Evolutionary conservation across 139 green algal species (phyloP).

Genomic region (Zygnema circumcarinatum): DNA sequence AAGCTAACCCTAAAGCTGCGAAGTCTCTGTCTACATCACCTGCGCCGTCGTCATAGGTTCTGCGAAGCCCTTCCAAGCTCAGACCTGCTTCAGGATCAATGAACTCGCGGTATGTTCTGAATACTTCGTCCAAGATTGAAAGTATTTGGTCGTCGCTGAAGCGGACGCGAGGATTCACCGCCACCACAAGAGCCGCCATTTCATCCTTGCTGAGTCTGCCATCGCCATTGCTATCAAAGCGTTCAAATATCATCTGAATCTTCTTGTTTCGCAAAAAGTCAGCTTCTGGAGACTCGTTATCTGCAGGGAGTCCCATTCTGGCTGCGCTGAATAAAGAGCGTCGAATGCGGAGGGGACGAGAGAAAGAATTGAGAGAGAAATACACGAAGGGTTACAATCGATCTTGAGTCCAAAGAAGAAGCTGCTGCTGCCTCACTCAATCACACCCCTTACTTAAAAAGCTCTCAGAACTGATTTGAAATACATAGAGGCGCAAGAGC

Average conservation of each 20-base stretch:
- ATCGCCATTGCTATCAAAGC: constrained; percentile 60
- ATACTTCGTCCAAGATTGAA: constrained; percentile 65
- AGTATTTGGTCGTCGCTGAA: constrained; percentile 61
- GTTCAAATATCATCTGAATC: constrained; percentile 54
- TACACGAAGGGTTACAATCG: no score
- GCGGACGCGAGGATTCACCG: constrained; percentile 60
- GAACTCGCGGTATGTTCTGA: constrained; percentile 62
- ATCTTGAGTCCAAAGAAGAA: no score
- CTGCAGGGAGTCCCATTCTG: no score
- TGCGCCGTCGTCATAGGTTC: constrained; percentile 63
- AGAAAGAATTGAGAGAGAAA: no score
- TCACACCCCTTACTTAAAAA: no score
- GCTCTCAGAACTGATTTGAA: no score
- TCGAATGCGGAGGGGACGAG: no score
- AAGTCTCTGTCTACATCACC: constrained; percentile 65
- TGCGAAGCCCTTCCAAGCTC: constrained; percentile 52
- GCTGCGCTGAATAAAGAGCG: no score
- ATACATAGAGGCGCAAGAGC: no score
- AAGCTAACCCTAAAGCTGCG: constrained; percentile 46
- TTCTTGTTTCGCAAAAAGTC: constrained; percentile 30
- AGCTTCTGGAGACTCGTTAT: neutral
- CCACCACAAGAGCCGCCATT: constrained; percentile 63
- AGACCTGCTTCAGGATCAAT: constrained; percentile 57
- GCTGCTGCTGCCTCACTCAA: no score
- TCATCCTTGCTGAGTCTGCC: constrained; percentile 58